These are phyloP conservation scores for Penicillium coffeae DNA, from an alignment of 495 filamentous ascomycete genomes.

Conservation along the genomic window DNA sequence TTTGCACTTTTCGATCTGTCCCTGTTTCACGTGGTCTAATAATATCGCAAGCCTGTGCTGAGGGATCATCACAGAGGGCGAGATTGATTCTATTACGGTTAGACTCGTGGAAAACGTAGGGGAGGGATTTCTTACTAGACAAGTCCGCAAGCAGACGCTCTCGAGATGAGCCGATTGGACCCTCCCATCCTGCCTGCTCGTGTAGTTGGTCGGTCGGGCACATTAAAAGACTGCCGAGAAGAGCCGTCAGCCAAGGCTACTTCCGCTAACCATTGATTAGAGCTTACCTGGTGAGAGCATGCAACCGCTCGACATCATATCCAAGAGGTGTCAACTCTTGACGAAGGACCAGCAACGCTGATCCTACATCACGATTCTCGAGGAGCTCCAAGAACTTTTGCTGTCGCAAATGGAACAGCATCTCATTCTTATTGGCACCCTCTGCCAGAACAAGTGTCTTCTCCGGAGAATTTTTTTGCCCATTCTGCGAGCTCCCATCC, in stretches of 20 bases:
- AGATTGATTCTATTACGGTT: slow-evolving; percentile 68
- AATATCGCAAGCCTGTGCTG: slow-evolving; percentile 84
- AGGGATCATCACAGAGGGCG: slow-evolving; percentile 97
- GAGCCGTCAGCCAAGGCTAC: not conserved
- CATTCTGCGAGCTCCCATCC: slow-evolving; percentile 8
- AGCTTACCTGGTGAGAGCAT: slow-evolving; percentile 75
- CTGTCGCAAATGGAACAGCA: slow-evolving; percentile 78
- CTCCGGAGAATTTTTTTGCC: slow-evolving; percentile 23
- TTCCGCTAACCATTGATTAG: not conserved
- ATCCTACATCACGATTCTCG: slow-evolving; percentile 66
- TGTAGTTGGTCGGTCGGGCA: slow-evolving; percentile 78
- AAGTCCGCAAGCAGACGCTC: slow-evolving; percentile 72
- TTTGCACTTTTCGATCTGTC: slow-evolving; percentile 76
- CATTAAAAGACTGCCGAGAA: slow-evolving; percentile 68
- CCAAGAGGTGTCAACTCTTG: slow-evolving; percentile 85
- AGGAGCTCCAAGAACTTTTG: slow-evolving; percentile 95
- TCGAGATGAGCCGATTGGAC: slow-evolving; percentile 73
- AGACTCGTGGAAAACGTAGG: not conserved
- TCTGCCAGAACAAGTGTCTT: slow-evolving; percentile 50
- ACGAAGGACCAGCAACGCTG: slow-evolving; percentile 76
- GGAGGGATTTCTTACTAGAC: slow-evolving; percentile 58
- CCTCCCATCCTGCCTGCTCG: slow-evolving; percentile 82
- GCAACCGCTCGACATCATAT: slow-evolving; percentile 68
- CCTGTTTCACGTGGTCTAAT: slow-evolving; percentile 75
- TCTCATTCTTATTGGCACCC: slow-evolving; percentile 53